A percentile compares a stretch with the other conserved stretches of the same genome.
Evolutionary conservation across 768 basidiomycete species (phyloP).

Genomic region (Mrakia frigida): DNA sequence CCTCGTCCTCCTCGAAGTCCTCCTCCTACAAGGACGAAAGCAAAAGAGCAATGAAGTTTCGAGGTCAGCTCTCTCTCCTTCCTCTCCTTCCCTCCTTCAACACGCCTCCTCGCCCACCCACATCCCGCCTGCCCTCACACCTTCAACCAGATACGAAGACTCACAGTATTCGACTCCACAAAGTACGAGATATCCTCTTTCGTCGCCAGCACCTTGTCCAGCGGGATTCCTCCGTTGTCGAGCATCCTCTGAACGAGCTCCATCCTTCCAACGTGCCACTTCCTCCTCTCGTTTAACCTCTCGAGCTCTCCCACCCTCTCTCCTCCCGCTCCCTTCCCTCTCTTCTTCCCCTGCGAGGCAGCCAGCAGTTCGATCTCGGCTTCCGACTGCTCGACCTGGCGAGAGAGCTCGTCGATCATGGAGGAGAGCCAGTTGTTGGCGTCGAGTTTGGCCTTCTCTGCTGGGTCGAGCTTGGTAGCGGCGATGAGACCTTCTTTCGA

Average conservation of each 20-base stretch:
- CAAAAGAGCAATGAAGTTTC: background rate
- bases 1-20: constrained; percentile 94
- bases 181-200: constrained; percentile 96
- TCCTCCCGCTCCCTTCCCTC: constrained; percentile 50
- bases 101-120: too few species aligned
- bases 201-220: constrained; percentile 71
- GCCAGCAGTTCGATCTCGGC: constrained; percentile 84
- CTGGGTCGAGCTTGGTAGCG: constrained; percentile 89
- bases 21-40: constrained; percentile 61
- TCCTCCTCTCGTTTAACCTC: constrained; percentile 79
- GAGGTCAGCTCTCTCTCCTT: background rate
- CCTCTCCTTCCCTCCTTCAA: background rate
- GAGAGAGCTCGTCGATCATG: constrained; percentile 82
- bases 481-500: constrained; percentile 97
- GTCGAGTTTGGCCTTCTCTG: constrained; percentile 93
- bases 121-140: too few species aligned
- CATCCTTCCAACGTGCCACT: constrained; percentile 88
- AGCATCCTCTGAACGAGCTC: constrained; percentile 88
- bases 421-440: constrained; percentile 73
- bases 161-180: constrained; percentile 87
- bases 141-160: constrained; percentile 42
- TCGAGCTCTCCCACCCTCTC: constrained; percentile 81
- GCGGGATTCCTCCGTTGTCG: constrained; percentile 82
- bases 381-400: constrained; percentile 89
- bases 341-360: constrained; percentile 57